Evolutionary conservation across 805 yeast species (phyloP), one percentile per base, ranked within the genome.

Genomic region (Myxozyma geophila): DNA sequence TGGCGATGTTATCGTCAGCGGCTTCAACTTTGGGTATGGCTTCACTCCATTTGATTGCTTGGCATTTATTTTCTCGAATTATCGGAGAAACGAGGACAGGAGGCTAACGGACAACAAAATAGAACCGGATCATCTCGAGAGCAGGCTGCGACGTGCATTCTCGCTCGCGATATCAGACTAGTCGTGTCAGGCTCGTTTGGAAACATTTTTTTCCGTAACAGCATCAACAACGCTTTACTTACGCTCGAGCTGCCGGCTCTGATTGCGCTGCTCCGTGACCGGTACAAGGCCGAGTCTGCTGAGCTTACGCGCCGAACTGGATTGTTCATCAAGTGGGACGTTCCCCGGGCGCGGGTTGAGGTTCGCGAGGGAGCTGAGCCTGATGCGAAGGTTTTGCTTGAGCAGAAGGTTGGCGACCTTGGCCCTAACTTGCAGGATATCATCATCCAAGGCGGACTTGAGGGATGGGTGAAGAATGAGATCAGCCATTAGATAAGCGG

Each of bases 101-200:
- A 17, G 19, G 28, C 28, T 28, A 43, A 21, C n/a, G 7, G 39
- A 28, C 13, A 57, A n/a, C n/a, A n/a, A n/a, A 13, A 39, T 44
- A 61, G 66, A 71, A 95, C 99, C 10, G 99, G 99, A 53, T 92
- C 98, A 8, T 91, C 97, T 33, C 87, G 99, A 79, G 99, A 95
- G 76, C 99, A 95, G 80, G 99, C 99, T 2, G 99, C 99, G 40
- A 95, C 99, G n/a, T 92, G 96, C 23, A 88, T 95, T 64, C 82
- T 95, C 69, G 98, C 99, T 48, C 85, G 96, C 73, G 98, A 92
- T 69, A 91, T 95, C 83, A 85, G 86, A 70, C 81, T 95, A 70
- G 96, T 95, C 23, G 97, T 96, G 63, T 89, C 97, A 13, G 99
- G 99, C 40, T 93, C 98, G 0, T 95, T 95, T 74, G 97, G 98